phyloP scores from a whole-genome alignment of 768 basidiomycete genomes.

The Leccinum broughii region DNA sequence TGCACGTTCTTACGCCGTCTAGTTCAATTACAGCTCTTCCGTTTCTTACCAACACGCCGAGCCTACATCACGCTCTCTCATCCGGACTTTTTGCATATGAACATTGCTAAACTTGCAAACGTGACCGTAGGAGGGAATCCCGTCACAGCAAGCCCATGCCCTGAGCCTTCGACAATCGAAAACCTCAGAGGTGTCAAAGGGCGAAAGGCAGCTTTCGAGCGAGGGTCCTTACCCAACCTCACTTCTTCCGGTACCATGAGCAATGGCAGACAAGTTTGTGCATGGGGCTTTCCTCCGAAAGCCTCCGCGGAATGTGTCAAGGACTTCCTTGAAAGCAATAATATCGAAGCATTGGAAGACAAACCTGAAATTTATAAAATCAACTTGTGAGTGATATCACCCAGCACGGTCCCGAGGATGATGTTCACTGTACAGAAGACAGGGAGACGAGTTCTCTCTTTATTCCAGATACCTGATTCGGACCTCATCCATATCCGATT shows the following conservation, averaged over 20 bases:
- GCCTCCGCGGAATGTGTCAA: conserved; percentile 37
- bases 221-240: conserved; percentile 35
- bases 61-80: conserved; percentile 58
- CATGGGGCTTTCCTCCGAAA: conserved; percentile 63
- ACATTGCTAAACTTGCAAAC: conserved; percentile 43
- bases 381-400: conserved; percentile 42
- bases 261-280: conserved; percentile 53
- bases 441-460: conserved; percentile 41
- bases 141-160: conserved; percentile 37
- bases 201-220: conserved; percentile 38
- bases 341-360: conserved; percentile 43
- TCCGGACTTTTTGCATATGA: conserved; percentile 43
- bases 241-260: conserved; percentile 58
- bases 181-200: conserved; percentile 43
- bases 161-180: conserved; percentile 23
- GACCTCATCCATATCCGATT: conserved; percentile 59
- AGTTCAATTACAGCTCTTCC: conserved; percentile 63
- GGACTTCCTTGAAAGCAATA: conserved; percentile 43
- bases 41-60: conserved; percentile 57
- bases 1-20: conserved; percentile 10
- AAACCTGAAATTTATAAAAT: conserved; percentile 50
- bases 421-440: conserved; percentile 29
- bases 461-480: conserved; percentile 58
- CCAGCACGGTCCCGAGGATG: not conserved
- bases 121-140: conserved; percentile 47